Evolutionary conservation across 768 basidiomycete genomes (phyloP).

Genomic region (Glaciozyma martinii): DNA sequence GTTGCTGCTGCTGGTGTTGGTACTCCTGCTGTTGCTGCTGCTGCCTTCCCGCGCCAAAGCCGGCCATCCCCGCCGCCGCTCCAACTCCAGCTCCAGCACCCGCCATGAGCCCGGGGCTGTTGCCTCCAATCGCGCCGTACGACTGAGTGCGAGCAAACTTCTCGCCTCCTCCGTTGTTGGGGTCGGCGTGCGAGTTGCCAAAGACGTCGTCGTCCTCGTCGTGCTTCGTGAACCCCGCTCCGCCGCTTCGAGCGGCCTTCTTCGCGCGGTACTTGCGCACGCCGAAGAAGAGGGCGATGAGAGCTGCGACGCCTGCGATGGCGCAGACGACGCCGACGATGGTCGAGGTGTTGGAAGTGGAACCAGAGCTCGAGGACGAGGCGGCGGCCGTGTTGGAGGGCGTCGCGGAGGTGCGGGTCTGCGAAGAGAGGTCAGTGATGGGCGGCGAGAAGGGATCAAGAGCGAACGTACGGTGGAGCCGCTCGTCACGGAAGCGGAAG

Average conservation of each 20-base stretch:
- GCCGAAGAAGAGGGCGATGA: constrained; percentile 9
- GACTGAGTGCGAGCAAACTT: neutral
- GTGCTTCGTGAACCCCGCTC: constrained; percentile 14
- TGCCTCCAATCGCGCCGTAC: too few relatives aligned
- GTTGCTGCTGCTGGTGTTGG: neutral
- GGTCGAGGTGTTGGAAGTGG: too few relatives aligned
- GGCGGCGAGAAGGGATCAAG: too few relatives aligned
- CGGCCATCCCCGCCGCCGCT: neutral
- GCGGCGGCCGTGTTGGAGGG: too few relatives aligned
- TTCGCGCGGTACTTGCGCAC: constrained; percentile 15
- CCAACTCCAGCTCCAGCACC: constrained; percentile 3
- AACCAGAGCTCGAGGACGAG: too few relatives aligned
- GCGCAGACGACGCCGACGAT: too few relatives aligned
- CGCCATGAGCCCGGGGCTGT: neutral
- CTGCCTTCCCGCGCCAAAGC: neutral
- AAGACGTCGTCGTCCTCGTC: constrained; percentile 12
- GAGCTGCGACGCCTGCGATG: too few relatives aligned
- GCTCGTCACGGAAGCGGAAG: too few relatives aligned
- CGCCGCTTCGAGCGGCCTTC: neutral
- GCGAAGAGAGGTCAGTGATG: too few relatives aligned
- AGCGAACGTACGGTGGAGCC: too few relatives aligned
- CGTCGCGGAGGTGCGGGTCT: too few relatives aligned
- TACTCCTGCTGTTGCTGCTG: neutral
- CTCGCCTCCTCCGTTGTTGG: too few relatives aligned
- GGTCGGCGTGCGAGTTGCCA: constrained; percentile 4